Evolutionary conservation across 257 asterid species (phyloP), one percentile per base, ranked within the genome.

Genomic region (Striga asiatica): DNA sequence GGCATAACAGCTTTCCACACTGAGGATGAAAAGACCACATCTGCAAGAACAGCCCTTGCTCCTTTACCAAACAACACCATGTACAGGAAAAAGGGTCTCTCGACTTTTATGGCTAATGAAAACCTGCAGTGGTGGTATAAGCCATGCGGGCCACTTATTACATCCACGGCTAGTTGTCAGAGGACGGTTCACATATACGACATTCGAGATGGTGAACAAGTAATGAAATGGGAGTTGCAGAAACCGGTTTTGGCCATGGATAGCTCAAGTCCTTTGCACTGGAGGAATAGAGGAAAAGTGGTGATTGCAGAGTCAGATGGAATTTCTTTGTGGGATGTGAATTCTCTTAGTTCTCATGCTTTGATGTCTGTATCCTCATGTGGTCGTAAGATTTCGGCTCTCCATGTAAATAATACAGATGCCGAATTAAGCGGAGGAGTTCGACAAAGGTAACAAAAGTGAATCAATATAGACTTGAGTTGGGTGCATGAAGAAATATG

Each of bases 341-440:
- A 71, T 58, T 78, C 94, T 5, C 79, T 70, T 24, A 69, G 66
- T 66, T 76, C 95, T 34, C 79, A 75, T 57, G 75, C 88, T 29
- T 59, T 80, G 67, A 55, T 71, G 17, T 74, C 86, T 3, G 73
- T 84, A 28, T 70, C 93, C 32, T 75, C 85, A 19, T 74, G 84
- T 16, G 77, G 82, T 41, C 78, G 78, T 11, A 78, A 67, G 56
- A 77, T 88, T 49, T 68, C 82, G 16, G 94, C 97, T 34, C 76
- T 88, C 37, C 93, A 88, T 49, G 88, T 88, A 68, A 82, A 84
- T 47, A 84, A 84, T 61, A 78, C 91, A 0, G 97, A 88, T 68
- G 95, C 95, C 19, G 95, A 88, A 72, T 29, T 82, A 17, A 95
- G 94, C 2, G 97, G 97, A 66, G 97, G 97, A 49, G 86, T 88